A percentile compares a stretch with the other conserved stretches of the same genome.
phyloP scores from a whole-genome alignment of 2,329 filamentous ascomycete genomes.

The Ceratocystis eucalypticola region DNA sequence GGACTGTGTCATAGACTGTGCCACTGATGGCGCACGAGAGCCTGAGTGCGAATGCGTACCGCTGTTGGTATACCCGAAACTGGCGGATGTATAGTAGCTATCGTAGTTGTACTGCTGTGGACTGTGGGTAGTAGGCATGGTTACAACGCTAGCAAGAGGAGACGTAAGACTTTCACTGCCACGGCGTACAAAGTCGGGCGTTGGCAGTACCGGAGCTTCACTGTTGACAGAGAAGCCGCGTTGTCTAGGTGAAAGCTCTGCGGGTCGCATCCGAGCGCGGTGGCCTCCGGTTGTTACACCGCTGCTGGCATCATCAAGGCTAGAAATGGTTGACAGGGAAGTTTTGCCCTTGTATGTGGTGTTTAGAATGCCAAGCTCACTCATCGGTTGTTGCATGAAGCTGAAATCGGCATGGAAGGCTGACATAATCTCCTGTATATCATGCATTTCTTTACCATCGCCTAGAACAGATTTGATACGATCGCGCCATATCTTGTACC shows the following conservation, averaged over 20 bases:
- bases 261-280: constrained; percentile 36
- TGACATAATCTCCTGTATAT: constrained; percentile 58
- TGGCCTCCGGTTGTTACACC: constrained; percentile 24
- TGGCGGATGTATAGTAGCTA: constrained; percentile 34
- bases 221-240: constrained; percentile 49
- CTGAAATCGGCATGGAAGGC: constrained; percentile 69
- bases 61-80: neutral
- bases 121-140: constrained; percentile 27
- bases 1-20: constrained; percentile 15
- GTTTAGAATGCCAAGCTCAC: constrained; percentile 64
- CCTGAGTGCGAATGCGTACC: constrained; percentile 16
- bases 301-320: constrained; percentile 33
- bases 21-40: constrained; percentile 19
- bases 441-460: constrained; percentile 46
- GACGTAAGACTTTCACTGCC: constrained; percentile 53
- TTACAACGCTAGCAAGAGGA: constrained; percentile 37
- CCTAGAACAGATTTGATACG: constrained; percentile 67
- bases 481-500: constrained; percentile 71
- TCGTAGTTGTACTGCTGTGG: constrained; percentile 45
- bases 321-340: constrained; percentile 46
- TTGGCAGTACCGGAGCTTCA: constrained; percentile 48
- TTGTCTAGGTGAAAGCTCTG: constrained; percentile 38
- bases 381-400: constrained; percentile 58
- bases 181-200: constrained; percentile 51
- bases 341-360: constrained; percentile 48